phyloP scores from a whole-genome alignment of 768 basidiomycete species.

The Phylloporus sp. region DNA sequence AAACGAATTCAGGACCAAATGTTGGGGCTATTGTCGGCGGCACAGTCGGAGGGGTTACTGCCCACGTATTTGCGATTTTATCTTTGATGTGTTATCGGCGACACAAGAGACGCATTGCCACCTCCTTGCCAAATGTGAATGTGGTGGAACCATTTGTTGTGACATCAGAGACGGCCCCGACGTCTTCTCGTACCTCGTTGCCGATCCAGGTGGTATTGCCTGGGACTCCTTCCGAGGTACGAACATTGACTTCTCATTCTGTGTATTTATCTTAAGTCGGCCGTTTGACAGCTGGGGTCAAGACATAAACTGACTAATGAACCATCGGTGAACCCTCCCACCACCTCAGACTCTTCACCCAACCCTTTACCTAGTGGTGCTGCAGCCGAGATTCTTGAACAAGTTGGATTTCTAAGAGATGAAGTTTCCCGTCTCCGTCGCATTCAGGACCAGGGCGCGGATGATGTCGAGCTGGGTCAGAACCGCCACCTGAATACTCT shows the following conservation, averaged over 20 bases:
- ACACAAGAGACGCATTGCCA: background rate
- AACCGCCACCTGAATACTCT: background rate
- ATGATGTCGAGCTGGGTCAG: background rate
- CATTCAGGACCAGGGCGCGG: background rate
- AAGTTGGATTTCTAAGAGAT: background rate
- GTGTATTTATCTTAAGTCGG: background rate
- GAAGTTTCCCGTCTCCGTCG: conserved; percentile 12
- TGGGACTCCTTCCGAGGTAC: background rate
- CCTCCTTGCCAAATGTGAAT: background rate
- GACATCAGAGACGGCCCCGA: background rate
- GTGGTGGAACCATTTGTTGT: background rate
- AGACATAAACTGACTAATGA: no score
- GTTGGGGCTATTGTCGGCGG: conserved; percentile 5
- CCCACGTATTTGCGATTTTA: background rate
- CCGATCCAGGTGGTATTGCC: background rate
- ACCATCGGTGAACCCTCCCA: no score
- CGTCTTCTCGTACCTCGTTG: background rate
- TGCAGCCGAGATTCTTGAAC: background rate
- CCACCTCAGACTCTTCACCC: no score
- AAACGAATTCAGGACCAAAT: no score
- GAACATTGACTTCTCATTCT: no score
- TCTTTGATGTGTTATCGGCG: conserved; percentile 5
- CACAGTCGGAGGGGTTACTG: background rate
- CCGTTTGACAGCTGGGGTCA: background rate
- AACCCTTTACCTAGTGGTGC: no score